Base-by-base conservation (phyloP, 2,329 filamentous ascomycete genomes). In the Ophiostoma novo-ulmi region DNA sequence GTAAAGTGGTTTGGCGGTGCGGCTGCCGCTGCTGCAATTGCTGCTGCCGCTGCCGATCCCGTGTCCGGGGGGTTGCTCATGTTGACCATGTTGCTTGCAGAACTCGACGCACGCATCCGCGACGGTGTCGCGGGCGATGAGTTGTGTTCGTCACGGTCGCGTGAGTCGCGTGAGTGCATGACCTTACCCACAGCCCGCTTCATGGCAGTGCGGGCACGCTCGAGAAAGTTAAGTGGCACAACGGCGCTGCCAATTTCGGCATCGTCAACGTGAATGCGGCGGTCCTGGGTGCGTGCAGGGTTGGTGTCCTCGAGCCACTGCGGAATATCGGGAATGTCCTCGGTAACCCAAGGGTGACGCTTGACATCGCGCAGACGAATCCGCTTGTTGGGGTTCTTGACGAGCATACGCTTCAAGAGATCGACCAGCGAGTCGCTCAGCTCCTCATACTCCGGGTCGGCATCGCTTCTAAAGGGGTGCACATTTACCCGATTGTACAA, bases 261-360 rank as follows among this genome's bases (percentile, higher is more conserved):
- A 74, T 92, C 93, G 72, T 97, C 94, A 67, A 98, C 92, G 78
- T 97, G 90, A 76, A 99, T 98, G 79, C 89, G 93, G 77, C 91
- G 89, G 74, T 93, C 93, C 71, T 91, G 88, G 41, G 89, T 90
- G 48, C 89, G 87, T 52, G 88, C 89, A 1, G 94, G 93, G 76
- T 98, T 94, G 0, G 94, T 97, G 73, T 97, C 93, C 75, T 97
- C 93, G n/a, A 97, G 87, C 95, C 95, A 99, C 11, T 85, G 84
- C 41, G 87, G 82, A 52, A 90, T 87, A 75, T 97, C 90, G 44
- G 87, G 82, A 65, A 98, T 87, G 73, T 91, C 93, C 71, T 89
- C 84, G 1, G 94, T 84, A 20, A 98, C 90, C 95, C 95, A 99
- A 5, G 90, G 89, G 77, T 99, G 95, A 72, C 91, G 90, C 79